Percentiles rank a stretch among this genome's conserved stretches.
Conservation (phyloP, 2,329 filamentous ascomycete species). For the Eurotiales sp. region DNA sequence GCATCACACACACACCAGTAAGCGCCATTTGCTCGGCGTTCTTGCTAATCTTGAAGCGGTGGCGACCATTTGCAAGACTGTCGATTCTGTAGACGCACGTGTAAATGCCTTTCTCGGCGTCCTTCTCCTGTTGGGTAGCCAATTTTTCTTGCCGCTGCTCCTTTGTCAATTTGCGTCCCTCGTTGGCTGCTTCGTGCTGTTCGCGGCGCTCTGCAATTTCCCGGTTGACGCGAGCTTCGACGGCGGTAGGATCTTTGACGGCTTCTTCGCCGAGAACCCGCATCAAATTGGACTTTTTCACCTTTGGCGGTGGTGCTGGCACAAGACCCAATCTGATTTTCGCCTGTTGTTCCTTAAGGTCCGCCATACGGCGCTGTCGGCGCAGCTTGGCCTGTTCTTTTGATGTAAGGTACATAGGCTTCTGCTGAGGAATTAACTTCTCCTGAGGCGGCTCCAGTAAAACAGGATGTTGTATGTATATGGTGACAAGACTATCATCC, state of each 20-base stretch:
- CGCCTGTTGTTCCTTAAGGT: slow-evolving; percentile 92
- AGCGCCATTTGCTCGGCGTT: slow-evolving; percentile 87
- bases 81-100: slow-evolving; percentile 86
- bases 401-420: slow-evolving; percentile 86
- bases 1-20: slow-evolving; percentile 86
- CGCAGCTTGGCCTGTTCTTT: slow-evolving; percentile 90
- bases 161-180: slow-evolving; percentile 81
- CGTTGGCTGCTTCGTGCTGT: slow-evolving; percentile 73
- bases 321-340: slow-evolving; percentile 90
- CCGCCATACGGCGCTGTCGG: slow-evolving; percentile 83
- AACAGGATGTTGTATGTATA: slow-evolving; percentile 90
- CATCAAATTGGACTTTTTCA: slow-evolving; percentile 98
- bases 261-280: slow-evolving; percentile 86
- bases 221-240: slow-evolving; percentile 87
- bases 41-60: slow-evolving; percentile 86
- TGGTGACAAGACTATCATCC: slow-evolving; percentile 81
- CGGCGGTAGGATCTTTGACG: slow-evolving; percentile 94
- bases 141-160: slow-evolving; percentile 85
- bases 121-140: slow-evolving; percentile 74
- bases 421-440: slow-evolving; percentile 70
- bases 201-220: slow-evolving; percentile 85
- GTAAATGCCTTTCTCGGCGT: slow-evolving; percentile 80
- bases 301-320: slow-evolving; percentile 87
- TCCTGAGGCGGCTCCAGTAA: slow-evolving; percentile 89
- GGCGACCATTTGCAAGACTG: slow-evolving; percentile 85